These are phyloP conservation scores for Calonectria henricotiae DNA, from an alignment of 2,329 filamentous ascomycete genomes.

Conservation along the genomic window DNA sequence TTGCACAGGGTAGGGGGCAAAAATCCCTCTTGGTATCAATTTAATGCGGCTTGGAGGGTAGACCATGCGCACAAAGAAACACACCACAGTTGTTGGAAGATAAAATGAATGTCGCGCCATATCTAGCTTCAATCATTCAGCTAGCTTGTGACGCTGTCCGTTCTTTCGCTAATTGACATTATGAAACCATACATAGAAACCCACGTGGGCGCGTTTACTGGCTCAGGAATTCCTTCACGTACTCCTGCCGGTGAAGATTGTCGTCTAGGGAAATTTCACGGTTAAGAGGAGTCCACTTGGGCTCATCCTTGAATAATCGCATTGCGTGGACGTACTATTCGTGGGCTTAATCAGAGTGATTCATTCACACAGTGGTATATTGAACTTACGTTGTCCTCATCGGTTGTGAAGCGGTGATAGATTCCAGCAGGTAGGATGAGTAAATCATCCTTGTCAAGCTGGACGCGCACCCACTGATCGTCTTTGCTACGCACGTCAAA, in stretches of 20 bases:
- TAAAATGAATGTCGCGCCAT: background rate
- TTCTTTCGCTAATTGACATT: too few relatives aligned
- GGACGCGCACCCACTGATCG: conserved; percentile 92
- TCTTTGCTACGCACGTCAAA: conserved; percentile 90
- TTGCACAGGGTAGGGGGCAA: background rate
- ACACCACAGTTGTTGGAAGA: background rate
- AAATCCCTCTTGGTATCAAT: conserved; percentile 17
- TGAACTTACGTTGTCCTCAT: conserved; percentile 84
- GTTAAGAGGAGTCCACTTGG: conserved; percentile 97
- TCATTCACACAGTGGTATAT: background rate
- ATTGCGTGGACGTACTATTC: conserved; percentile 92
- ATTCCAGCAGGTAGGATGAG: conserved; percentile 96
- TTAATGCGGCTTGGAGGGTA: background rate
- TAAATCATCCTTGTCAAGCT: conserved; percentile 88
- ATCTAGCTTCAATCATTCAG: background rate
- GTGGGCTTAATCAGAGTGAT: too few relatives aligned
- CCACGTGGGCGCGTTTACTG: conserved; percentile 51
- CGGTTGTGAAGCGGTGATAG: conserved; percentile 97
- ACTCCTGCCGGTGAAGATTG: conserved; percentile 86
- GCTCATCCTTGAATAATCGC: conserved; percentile 97
- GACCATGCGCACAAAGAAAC: background rate
- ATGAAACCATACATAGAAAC: background rate
- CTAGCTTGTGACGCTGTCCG: background rate
- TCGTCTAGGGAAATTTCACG: conserved; percentile 82
- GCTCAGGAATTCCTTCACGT: conserved; percentile 71